These are phyloP conservation scores for Actinomucor elegans DNA, from an alignment of 371 early-diverging fungal species.

Conservation along the genomic window DNA sequence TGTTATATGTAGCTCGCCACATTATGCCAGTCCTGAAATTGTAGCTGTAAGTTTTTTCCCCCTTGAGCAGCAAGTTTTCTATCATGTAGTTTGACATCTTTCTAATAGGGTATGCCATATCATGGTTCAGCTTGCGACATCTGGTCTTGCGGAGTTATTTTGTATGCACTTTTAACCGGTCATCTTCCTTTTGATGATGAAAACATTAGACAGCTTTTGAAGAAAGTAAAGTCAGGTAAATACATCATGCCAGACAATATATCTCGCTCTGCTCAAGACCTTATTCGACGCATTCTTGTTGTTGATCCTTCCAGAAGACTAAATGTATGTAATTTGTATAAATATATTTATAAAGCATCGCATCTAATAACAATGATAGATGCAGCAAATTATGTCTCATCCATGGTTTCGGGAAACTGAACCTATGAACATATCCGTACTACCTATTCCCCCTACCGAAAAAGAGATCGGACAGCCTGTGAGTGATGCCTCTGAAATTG, in stretches of 20 bases:
- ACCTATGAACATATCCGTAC: conserved; percentile 26
- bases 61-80: too few species aligned
- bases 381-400: conserved; percentile 45
- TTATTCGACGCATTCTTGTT: conserved; percentile 48
- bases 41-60: conserved; percentile 68
- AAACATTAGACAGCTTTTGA: conserved; percentile 70
- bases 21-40: conserved; percentile 95
- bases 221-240: conserved; percentile 64
- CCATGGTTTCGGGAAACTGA: conserved; percentile 48
- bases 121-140: conserved; percentile 78
- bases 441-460: conserved; percentile 47
- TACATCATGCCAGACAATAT: conserved; percentile 69
- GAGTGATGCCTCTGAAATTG: conserved; percentile 34
- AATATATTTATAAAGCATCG: not conserved
- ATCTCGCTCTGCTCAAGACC: conserved; percentile 63
- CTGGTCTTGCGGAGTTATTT: conserved; percentile 79
- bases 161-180: conserved; percentile 74
- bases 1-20: conserved; percentile 65
- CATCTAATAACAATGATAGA: too few species aligned
- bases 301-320: conserved; percentile 45
- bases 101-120: conserved; percentile 71
- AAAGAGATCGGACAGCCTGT: conserved; percentile 43
- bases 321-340: conserved; percentile 38
- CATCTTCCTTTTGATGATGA: conserved; percentile 85
- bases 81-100: too few species aligned